phyloP scores from a whole-genome alignment of 2,329 filamentous ascomycete genomes.

The Monilinia fructigena region DNA sequence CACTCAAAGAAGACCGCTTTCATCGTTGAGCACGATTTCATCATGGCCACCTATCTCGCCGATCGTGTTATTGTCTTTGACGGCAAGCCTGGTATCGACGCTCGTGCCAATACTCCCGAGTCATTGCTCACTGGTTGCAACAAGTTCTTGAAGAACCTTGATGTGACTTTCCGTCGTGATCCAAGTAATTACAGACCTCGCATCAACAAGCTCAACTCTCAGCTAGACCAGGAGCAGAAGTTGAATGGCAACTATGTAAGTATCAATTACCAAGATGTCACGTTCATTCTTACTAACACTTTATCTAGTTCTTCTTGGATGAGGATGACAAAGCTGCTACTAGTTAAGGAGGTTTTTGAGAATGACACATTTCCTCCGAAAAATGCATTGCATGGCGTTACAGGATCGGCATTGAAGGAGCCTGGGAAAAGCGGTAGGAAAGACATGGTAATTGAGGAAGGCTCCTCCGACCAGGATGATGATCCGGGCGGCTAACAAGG shows the following conservation, averaged over 20 bases:
- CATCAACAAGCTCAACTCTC: slow-evolving; percentile 96
- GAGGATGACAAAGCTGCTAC: slow-evolving; percentile 54
- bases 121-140: slow-evolving; percentile 92
- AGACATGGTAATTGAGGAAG: slow-evolving; percentile 49
- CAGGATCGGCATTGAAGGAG: slow-evolving; percentile 35
- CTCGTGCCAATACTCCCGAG: slow-evolving; percentile 86
- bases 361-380: slow-evolving; percentile 42
- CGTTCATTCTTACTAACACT: slow-evolving; percentile 25
- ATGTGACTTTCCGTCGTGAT: slow-evolving; percentile 98
- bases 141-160: slow-evolving; percentile 90
- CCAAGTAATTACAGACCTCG: slow-evolving; percentile 93
- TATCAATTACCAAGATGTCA: slow-evolving; percentile 33
- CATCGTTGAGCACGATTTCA: slow-evolving; percentile 99
- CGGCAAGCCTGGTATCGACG: slow-evolving; percentile 82
- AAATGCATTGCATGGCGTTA: slow-evolving; percentile 40
- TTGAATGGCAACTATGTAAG: slow-evolving; percentile 83
- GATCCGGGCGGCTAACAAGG: slow-evolving; percentile 61
- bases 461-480: slow-evolving; percentile 62
- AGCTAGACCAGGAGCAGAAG: slow-evolving; percentile 98
- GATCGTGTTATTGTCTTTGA: slow-evolving; percentile 99
- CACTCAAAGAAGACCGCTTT: slow-evolving; percentile 99
- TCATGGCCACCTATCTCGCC: slow-evolving; percentile 77
- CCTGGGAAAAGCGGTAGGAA: slow-evolving; percentile 37
- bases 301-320: slow-evolving; percentile 86
- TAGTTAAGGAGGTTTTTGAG: slow-evolving; percentile 61